Evolutionary conservation across 1,284 basidiomycete species (phyloP).

Genomic region (Ustanciosporium gigantosporum): DNA sequence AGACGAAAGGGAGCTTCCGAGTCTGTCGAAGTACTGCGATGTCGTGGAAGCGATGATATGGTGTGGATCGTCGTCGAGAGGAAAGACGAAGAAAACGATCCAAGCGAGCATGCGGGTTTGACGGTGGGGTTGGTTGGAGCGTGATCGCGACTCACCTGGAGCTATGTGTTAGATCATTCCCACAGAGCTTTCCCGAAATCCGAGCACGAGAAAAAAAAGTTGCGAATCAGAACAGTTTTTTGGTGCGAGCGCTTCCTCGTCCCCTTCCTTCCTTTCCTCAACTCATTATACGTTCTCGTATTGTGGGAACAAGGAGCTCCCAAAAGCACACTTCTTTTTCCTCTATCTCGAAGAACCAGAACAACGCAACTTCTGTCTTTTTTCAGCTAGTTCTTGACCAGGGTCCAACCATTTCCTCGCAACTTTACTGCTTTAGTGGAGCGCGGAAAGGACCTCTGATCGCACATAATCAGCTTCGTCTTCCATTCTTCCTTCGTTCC

Average conservation of each 20-base stretch:
- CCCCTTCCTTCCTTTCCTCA: constrained; percentile 25
- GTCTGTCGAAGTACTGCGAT: too few species aligned
- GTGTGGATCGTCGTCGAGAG: neutral
- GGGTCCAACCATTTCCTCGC: constrained; percentile 27
- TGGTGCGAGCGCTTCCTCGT: neutral
- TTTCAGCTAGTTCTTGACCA: constrained; percentile 6
- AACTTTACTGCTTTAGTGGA: constrained; percentile 11
- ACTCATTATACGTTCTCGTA: constrained; percentile 50
- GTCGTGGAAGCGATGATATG: too few species aligned
- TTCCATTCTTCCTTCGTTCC: neutral
- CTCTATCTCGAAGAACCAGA: constrained; percentile 52
- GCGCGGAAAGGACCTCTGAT: constrained; percentile 36
- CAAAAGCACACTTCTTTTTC: constrained; percentile 20
- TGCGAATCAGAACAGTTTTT: too few species aligned
- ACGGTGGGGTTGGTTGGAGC: neutral
- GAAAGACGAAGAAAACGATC: neutral
- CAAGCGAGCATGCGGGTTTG: neutral
- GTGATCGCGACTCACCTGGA: too few species aligned
- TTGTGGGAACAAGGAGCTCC: constrained; percentile 46
- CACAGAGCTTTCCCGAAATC: too few species aligned
- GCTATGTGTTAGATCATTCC: too few species aligned
- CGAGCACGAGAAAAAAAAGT: too few species aligned
- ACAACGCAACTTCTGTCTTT: constrained; percentile 1
- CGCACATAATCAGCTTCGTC: constrained; percentile 14
- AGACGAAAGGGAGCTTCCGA: neutral